Percentiles rank a stretch among this genome's conserved stretches.
These are phyloP conservation scores for Astrothelium subdiscretum DNA, from an alignment of 495 filamentous ascomycete genomes.

Conservation along the genomic window DNA sequence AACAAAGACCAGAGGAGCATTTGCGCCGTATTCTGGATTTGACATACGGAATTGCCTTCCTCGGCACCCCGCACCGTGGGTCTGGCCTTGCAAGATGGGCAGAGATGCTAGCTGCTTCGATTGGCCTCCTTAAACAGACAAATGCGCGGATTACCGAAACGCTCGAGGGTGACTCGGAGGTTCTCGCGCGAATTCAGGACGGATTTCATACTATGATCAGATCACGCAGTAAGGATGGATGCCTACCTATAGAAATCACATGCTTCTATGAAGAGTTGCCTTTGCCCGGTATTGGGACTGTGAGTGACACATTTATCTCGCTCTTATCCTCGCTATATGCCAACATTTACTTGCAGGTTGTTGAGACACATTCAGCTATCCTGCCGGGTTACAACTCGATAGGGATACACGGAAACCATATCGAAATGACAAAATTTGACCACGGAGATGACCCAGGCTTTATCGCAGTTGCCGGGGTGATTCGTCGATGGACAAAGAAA, in stretches of 20 bases:
- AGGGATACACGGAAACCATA: conserved; percentile 11
- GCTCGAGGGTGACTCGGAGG: conserved; percentile 9
- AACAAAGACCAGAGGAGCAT: conserved; percentile 3
- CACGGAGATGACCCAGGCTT: conserved; percentile 4
- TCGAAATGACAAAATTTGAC: conserved; percentile 12
- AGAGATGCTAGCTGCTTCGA: neutral
- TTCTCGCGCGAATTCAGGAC: conserved; percentile 10
- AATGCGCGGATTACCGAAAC: conserved; percentile 2
- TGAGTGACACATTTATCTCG: neutral
- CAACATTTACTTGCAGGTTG: conserved; percentile 4
- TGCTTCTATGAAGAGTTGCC: conserved; percentile 13
- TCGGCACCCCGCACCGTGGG: conserved; percentile 11
- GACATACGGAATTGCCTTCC: conserved; percentile 6
- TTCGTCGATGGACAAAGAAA: neutral
- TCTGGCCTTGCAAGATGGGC: conserved; percentile 8
- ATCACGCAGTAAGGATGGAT: neutral
- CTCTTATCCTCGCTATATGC: neutral
- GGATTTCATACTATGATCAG: conserved; percentile 15
- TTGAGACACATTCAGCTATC: conserved; percentile 12
- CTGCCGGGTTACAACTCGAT: conserved; percentile 4
- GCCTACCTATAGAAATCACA: neutral
- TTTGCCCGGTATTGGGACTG: conserved; percentile 4
- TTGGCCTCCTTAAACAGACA: conserved; percentile 3
- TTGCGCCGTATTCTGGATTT: conserved; percentile 1
- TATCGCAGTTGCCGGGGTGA: neutral